Base-by-base conservation (phyloP, 805 yeast species). In the Ogataea degrootiae region DNA sequence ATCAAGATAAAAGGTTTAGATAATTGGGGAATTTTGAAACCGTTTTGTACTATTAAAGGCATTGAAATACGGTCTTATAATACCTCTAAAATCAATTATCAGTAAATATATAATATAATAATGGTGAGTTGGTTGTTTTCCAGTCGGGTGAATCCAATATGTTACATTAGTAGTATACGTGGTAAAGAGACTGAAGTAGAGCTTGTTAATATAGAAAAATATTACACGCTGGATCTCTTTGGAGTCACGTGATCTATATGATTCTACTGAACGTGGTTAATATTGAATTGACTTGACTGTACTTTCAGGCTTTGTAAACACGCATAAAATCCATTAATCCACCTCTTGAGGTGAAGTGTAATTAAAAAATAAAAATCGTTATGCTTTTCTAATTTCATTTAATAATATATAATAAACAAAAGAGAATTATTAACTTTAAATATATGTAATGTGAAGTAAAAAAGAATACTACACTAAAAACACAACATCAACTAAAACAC, bases 1-100 rank as follows among this genome's bases (percentile, higher is more conserved):
- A 42, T 31, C 11, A 63, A 3, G 3, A 61, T 48, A 11, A 52
- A 37, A 14, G 34, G 11, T n/a, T 49, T 54, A 2, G 58, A 48
- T 1, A 57, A 35, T n/a, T 42, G 42, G 6, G 54, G 47, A 11
- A 35, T 8, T 35, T 11, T 22, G 11, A 7, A 36, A n/a, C 33
- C 29, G 4, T n/a, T 41, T 19, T 44, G 47, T 9, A 43, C 44
- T 9, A 48, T 31, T 37, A 53, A 42, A 19, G 55, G 48, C 56
- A 52, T 55, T 14, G 29, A 9, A 21, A 2, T 17, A 37, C 21
- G n/a, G 7, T 15, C 4, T n/a, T 15, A 2, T 15, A 9, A 7
- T 34, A 15, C 36, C n/a, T 15, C 9, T 15, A n/a, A 34, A 14
- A 12, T 8, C 9, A 15, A 34, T 15, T 15, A 15, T 6, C 9